Conservation (phyloP, 495 filamentous ascomycete species). For the Lasiosphaeria hispida region DNA sequence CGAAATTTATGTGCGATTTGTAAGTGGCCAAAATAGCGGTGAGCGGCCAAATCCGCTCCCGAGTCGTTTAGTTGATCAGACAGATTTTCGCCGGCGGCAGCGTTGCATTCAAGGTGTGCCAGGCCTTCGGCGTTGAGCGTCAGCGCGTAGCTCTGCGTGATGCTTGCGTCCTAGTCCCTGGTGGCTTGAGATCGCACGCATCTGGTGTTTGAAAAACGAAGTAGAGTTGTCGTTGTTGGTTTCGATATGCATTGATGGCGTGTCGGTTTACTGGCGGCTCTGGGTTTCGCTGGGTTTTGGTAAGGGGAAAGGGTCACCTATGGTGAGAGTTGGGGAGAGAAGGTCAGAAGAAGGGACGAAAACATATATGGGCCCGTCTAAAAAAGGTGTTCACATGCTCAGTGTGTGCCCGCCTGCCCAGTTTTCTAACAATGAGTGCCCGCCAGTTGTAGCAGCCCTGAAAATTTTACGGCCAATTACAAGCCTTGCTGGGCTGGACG, state of each 20-base stretch:
- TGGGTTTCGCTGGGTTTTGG: constrained; percentile 10
- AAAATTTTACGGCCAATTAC: no score
- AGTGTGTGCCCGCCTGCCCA: background rate
- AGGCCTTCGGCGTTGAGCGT: constrained; percentile 48
- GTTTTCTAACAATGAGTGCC: no score
- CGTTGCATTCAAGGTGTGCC: constrained; percentile 44
- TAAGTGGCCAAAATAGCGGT: constrained; percentile 2
- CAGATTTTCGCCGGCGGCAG: constrained; percentile 19
- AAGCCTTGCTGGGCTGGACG: no score
- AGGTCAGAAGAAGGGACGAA: background rate
- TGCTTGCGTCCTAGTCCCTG: constrained; percentile 38
- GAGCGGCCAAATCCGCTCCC: constrained; percentile 1
- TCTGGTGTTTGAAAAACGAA: constrained; percentile 48
- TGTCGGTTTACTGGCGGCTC: constrained; percentile 3
- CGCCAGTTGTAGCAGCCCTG: no score
- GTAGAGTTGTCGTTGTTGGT: constrained; percentile 40
- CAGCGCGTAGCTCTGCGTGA: constrained; percentile 42
- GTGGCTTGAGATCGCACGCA: constrained; percentile 41
- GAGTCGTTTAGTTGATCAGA: background rate
- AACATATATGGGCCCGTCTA: no score
- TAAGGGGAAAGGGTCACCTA: constrained; percentile 1
- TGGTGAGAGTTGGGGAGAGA: background rate
- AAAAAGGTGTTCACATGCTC: constrained; percentile 10
- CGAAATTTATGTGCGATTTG: constrained; percentile 11
- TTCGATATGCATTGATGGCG: constrained; percentile 47